phyloP scores from a whole-genome alignment of 2,329 filamentous ascomycete genomes.

The Cercospora citrullina region DNA sequence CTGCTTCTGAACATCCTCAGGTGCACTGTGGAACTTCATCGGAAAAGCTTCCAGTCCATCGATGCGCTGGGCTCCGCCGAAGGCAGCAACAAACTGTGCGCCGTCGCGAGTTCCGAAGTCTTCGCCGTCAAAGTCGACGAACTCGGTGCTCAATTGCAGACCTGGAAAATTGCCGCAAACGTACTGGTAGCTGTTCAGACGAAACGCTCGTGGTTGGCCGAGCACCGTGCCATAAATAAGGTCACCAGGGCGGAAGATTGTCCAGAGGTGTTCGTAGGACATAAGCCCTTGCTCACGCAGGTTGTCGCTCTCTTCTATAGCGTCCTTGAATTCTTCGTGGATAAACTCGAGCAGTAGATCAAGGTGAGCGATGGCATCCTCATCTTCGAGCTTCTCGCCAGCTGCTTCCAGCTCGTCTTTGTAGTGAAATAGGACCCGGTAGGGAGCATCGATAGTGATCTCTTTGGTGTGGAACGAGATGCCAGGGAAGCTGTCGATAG shows the following conservation, averaged over 20 bases:
- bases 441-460: constrained; percentile 33
- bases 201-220: constrained; percentile 37
- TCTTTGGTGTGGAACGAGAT: constrained; percentile 37
- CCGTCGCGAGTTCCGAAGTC: constrained; percentile 30
- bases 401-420: constrained; percentile 31
- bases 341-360: constrained; percentile 39
- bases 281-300: constrained; percentile 34
- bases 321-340: constrained; percentile 30
- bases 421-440: constrained; percentile 35
- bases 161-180: constrained; percentile 28
- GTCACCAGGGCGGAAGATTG: constrained; percentile 43
- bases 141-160: constrained; percentile 34
- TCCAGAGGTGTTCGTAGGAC: constrained; percentile 47
- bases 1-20: constrained; percentile 21
- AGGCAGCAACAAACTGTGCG: constrained; percentile 23
- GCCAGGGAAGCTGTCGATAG: constrained; percentile 31
- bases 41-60: constrained; percentile 32
- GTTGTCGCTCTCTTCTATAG: constrained; percentile 36
- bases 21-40: constrained; percentile 24
- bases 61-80: constrained; percentile 29
- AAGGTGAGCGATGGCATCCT: constrained; percentile 38
- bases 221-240: constrained; percentile 34
- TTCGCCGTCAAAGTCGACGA: constrained; percentile 40
- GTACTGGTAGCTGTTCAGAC: constrained; percentile 35
- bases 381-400: constrained; percentile 25